Percentiles rank a stretch among this genome's conserved stretches.
phyloP scores from a whole-genome alignment of 2,329 filamentous ascomycete species.

The Didymella sp. region DNA sequence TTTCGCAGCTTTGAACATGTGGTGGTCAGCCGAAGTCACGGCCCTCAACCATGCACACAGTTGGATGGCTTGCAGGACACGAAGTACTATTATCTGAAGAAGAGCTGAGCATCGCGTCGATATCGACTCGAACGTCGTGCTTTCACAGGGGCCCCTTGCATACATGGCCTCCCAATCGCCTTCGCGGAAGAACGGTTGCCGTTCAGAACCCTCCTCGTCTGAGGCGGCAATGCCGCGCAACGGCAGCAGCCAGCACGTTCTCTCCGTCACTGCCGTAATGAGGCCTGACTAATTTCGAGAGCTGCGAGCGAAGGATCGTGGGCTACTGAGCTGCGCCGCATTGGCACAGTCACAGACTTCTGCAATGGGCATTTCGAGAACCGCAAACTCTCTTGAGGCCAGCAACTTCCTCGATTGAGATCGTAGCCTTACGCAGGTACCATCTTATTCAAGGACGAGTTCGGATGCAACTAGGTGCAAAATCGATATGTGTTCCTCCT shows the following conservation, averaged over 20 bases:
- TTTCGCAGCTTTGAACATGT: background rate
- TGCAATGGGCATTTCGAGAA: background rate
- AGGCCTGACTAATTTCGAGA: background rate
- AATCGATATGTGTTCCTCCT: conserved; percentile 1
- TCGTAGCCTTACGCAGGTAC: conserved; percentile 3
- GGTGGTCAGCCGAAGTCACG: background rate
- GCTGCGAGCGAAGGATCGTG: background rate
- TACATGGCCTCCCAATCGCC: background rate
- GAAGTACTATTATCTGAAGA: background rate
- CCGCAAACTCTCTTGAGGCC: background rate
- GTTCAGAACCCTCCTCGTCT: conserved; percentile 5
- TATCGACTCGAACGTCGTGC: background rate
- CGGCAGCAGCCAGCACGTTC: conserved; percentile 1
- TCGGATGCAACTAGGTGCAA: background rate
- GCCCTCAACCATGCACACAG: background rate
- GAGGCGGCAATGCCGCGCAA: conserved; percentile 10
- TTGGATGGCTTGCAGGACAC: background rate
- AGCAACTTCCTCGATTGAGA: background rate
- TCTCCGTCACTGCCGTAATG: background rate
- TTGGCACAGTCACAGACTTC: background rate
- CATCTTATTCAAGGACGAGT: background rate
- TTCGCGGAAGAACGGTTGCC: background rate
- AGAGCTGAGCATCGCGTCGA: background rate
- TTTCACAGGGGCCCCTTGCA: conserved; percentile 8
- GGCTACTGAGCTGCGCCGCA: conserved; percentile 10